phyloP scores from a whole-genome alignment of 768 basidiomycete genomes.

The Tulasnella calospora region DNA sequence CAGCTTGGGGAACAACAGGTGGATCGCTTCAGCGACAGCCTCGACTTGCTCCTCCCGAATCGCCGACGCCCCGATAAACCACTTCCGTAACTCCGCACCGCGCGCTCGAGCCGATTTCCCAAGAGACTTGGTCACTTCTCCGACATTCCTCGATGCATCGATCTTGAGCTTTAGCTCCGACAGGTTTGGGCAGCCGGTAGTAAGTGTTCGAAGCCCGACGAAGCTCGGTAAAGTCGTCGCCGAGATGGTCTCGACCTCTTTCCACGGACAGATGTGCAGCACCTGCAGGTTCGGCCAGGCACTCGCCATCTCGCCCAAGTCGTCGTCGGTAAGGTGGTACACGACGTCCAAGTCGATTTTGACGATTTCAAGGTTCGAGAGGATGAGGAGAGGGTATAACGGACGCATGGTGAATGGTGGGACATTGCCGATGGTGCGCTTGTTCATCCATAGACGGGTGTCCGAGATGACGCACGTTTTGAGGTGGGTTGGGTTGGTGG shows the following conservation, averaged over 20 bases:
- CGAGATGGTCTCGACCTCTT: background rate
- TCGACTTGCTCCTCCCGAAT: conserved; percentile 16
- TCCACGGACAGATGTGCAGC: conserved; percentile 18
- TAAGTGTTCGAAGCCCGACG: conserved; percentile 4
- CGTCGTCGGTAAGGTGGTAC: conserved; percentile 8
- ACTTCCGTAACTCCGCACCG: background rate
- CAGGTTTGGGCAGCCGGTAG: background rate
- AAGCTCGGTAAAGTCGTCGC: conserved; percentile 4
- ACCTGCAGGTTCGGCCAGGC: conserved; percentile 15
- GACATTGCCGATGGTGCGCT: background rate
- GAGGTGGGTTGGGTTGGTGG: background rate
- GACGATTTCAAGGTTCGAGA: background rate
- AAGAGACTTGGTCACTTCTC: background rate
- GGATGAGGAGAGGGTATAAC: background rate
- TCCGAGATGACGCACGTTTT: conserved; percentile 17
- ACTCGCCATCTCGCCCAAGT: conserved; percentile 6
- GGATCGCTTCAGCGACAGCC: conserved; percentile 4
- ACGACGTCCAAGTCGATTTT: conserved; percentile 16
- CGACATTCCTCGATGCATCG: background rate
- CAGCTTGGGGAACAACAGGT: conserved; percentile 14
- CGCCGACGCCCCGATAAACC: conserved; percentile 15
- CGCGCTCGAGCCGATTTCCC: background rate
- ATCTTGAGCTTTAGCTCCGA: conserved; percentile 15
- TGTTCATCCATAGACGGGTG: conserved; percentile 19
- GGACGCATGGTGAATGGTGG: conserved; percentile 5